Conservation (phyloP, 2,329 filamentous ascomycete genomes). For the Colletotrichum musae region DNA sequence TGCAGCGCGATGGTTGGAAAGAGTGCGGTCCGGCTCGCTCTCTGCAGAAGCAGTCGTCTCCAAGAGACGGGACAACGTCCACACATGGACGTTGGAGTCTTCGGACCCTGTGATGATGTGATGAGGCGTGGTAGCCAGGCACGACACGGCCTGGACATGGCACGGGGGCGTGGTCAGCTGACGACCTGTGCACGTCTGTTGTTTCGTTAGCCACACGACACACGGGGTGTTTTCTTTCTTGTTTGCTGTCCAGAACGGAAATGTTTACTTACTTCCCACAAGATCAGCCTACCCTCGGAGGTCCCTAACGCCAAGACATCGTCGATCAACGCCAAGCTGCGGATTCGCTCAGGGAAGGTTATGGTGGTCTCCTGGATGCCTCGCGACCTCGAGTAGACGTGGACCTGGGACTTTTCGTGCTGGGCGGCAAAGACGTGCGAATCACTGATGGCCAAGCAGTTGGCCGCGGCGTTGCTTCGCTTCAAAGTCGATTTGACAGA, state of each 20-base stretch:
- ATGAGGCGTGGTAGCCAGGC: slow-evolving; percentile 78
- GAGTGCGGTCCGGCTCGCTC: slow-evolving; percentile 80
- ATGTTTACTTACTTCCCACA: slow-evolving; percentile 84
- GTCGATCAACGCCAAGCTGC: slow-evolving; percentile 80
- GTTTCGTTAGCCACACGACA: slow-evolving; percentile 43
- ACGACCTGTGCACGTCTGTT: slow-evolving; percentile 80
- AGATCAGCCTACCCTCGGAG: slow-evolving; percentile 84
- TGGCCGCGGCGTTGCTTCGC: slow-evolving; percentile 86
- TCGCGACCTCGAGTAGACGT: slow-evolving; percentile 89
- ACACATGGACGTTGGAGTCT: slow-evolving; percentile 93
- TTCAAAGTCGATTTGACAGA: slow-evolving; percentile 87
- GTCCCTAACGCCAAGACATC: slow-evolving; percentile 86
- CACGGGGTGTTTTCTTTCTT: slow-evolving; percentile 25
- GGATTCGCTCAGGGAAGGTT: slow-evolving; percentile 89
- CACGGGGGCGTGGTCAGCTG: slow-evolving; percentile 82
- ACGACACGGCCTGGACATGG: slow-evolving; percentile 86
- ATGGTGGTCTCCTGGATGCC: slow-evolving; percentile 91
- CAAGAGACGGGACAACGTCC: slow-evolving; percentile 84
- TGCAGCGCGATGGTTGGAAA: slow-evolving; percentile 83
- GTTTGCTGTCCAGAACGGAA: slow-evolving; percentile 31
- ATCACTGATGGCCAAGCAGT: slow-evolving; percentile 84
- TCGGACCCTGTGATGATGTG: slow-evolving; percentile 84
- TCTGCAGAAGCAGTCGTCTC: slow-evolving; percentile 68
- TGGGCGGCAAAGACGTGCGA: slow-evolving; percentile 94
- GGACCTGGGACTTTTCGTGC: slow-evolving; percentile 89